Conservation (phyloP, 1,284 basidiomycete genomes). For the Leccinum fallax region DNA sequence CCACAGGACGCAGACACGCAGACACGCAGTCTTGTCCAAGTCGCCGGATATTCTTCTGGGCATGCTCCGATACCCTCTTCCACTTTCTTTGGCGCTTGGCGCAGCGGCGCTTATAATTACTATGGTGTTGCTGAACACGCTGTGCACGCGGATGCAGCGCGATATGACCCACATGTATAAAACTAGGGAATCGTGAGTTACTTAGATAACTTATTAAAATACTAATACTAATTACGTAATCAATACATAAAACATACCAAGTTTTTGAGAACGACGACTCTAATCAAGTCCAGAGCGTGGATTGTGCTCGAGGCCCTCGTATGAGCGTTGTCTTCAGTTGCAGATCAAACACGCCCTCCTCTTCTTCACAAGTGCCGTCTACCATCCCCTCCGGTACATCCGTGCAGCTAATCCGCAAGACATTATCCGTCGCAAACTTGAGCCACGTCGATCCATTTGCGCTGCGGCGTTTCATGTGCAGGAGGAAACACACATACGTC, state of each 20-base stretch:
- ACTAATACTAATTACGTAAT: too few species aligned
- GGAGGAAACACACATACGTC: slow-evolving; percentile 28
- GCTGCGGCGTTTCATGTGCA: slow-evolving; percentile 11
- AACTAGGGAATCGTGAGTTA: too few species aligned
- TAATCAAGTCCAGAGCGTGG: background rate
- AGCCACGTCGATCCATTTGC: slow-evolving; percentile 21
- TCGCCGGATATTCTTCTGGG: slow-evolving; percentile 98
- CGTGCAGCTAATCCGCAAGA: slow-evolving; percentile 17
- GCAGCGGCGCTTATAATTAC: background rate
- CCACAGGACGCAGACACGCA: slow-evolving; percentile 59
- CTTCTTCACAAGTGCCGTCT: background rate
- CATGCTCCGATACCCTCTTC: slow-evolving; percentile 35
- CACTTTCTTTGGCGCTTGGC: background rate
- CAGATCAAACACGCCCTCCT: background rate
- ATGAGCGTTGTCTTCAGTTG: background rate
- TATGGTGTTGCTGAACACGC: background rate
- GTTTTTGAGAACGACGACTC: too few species aligned
- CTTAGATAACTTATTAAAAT: too few species aligned
- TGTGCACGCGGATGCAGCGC: slow-evolving; percentile 54
- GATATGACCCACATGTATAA: slow-evolving; percentile 83
- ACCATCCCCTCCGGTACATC: background rate
- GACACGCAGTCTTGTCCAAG: slow-evolving; percentile 56
- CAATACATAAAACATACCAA: too few species aligned
- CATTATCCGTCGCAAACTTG: slow-evolving; percentile 30
- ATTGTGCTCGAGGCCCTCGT: background rate